Base-by-base conservation (phyloP, 768 basidiomycete species). In the Boletus vinaceobasis region DNA sequence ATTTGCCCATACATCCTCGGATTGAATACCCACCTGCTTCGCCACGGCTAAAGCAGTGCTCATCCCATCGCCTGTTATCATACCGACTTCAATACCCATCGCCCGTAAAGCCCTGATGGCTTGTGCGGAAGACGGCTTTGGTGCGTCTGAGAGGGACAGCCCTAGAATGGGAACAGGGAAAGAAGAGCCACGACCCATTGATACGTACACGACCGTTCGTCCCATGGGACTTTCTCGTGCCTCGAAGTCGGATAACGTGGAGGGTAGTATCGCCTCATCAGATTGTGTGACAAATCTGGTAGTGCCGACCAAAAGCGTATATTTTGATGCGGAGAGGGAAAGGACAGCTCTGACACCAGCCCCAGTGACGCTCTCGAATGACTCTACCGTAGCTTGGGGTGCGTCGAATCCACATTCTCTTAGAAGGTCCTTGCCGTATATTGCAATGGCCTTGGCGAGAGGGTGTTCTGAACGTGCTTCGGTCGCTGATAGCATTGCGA, bases 381-480 rank as follows among this genome's bases (percentile, higher is more conserved):
- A 73, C 42, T 84, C 78, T 33, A 98, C 73, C 8, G 65, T 71
- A 7, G 85, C 80, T 42, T 81, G 76, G 0, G 86, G 81, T 0
- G 76, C 67, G 8, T 75, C 63, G 15, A 75, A 53, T 29, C 70
- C 67, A 47, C 67, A 72, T 60, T 67, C 62, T 14, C 75, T 72
- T 11, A 93, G 69, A 1, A 84, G 62, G 29, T 86, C 82, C 65
- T 82, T 88, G 31, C 93, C 90, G 67, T 93, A 88, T 0, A 80
- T 73, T 5, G 95, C 91, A 45, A 98, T 86, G 14, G 97, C 95
- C 65, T 91, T 90, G 10, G 96, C 97, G 21, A 99, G 83, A 2
- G 97, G 97, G 66, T 99, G 97, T 69, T 98, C 97, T 1, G 95
- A 98, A 56, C 85, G 84, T 10, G 89, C 87, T 70, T 99, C 96